Evolutionary conservation across 176 grass and related monocot species (phyloP).

Genomic region (Musa acuminata): DNA sequence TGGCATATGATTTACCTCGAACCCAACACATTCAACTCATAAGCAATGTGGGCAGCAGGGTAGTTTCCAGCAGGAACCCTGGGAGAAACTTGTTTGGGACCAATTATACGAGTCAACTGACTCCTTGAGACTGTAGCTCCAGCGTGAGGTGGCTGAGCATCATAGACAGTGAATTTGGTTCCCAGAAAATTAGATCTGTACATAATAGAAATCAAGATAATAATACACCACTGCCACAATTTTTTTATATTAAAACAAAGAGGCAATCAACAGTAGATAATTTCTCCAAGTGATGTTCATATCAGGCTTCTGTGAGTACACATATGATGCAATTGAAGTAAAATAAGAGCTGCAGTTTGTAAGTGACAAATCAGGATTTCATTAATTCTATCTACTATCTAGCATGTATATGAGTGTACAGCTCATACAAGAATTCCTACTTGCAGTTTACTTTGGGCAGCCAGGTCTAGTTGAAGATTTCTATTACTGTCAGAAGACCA

Average conservation of each 20-base stretch:
- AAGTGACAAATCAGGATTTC: neutral
- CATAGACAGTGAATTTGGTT: conserved; percentile 82
- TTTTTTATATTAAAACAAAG: neutral
- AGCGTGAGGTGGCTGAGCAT: conserved; percentile 59
- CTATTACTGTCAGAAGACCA: too few species aligned
- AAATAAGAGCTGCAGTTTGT: neutral
- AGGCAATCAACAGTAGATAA: neutral
- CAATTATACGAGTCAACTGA: conserved; percentile 41
- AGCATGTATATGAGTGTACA: too few species aligned
- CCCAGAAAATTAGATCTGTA: conserved; percentile 91
- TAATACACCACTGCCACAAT: neutral
- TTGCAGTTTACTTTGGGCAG: neutral
- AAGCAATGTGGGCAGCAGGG: conserved; percentile 53
- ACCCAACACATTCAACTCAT: conserved; percentile 59
- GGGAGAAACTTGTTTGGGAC: conserved; percentile 64
- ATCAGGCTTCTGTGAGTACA: neutral
- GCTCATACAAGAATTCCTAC: neutral
- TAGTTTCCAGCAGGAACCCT: conserved; percentile 72
- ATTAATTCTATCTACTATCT: too few species aligned
- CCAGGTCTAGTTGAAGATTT: too few species aligned
- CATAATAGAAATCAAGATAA: neutral
- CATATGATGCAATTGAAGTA: neutral
- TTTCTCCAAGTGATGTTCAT: neutral
- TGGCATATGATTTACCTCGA: conserved; percentile 44
- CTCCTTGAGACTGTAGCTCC: conserved; percentile 32